Percentiles rank a stretch among this genome's conserved stretches.
These are phyloP conservation scores for Podospora didyma DNA, from an alignment of 495 filamentous ascomycete species.

Conservation along the genomic window DNA sequence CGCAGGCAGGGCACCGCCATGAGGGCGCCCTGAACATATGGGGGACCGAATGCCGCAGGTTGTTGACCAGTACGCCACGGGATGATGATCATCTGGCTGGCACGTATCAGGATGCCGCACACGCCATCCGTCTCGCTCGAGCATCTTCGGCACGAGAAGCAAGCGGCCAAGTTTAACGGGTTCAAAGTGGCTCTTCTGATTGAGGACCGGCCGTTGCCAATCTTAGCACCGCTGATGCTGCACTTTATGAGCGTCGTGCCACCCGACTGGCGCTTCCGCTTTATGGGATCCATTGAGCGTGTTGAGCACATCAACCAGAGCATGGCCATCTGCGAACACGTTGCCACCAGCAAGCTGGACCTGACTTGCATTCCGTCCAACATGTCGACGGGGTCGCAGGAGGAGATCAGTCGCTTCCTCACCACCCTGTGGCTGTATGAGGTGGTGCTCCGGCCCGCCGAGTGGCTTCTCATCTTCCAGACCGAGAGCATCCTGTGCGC, in stretches of 20 bases:
- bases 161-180: slow-evolving; percentile 36
- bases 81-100: slow-evolving; percentile 17
- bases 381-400: slow-evolving; percentile 39
- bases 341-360: slow-evolving; percentile 41
- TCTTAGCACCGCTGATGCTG: slow-evolving; percentile 44
- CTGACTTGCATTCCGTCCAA: slow-evolving; percentile 41
- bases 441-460: slow-evolving; percentile 36
- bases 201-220: slow-evolving; percentile 41
- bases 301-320: slow-evolving; percentile 35
- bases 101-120: slow-evolving; percentile 19
- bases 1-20: too few relatives aligned
- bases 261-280: slow-evolving; percentile 51
- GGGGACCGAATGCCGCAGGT: too few relatives aligned
- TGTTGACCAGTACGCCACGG: not conserved
- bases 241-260: slow-evolving; percentile 51
- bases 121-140: slow-evolving; percentile 30
- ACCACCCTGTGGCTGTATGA: slow-evolving; percentile 46
- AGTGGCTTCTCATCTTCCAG: slow-evolving; percentile 46
- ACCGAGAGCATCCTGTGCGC: slow-evolving; percentile 50
- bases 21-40: too few relatives aligned
- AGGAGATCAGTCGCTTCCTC: slow-evolving; percentile 43
- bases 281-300: slow-evolving; percentile 41
- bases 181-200: slow-evolving; percentile 49
- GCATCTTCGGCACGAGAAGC: slow-evolving; percentile 19
- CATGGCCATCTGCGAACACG: slow-evolving; percentile 36